These are phyloP conservation scores for Ottelia alismoides DNA, from an alignment of 106 monocot species.

Conservation along the genomic window DNA sequence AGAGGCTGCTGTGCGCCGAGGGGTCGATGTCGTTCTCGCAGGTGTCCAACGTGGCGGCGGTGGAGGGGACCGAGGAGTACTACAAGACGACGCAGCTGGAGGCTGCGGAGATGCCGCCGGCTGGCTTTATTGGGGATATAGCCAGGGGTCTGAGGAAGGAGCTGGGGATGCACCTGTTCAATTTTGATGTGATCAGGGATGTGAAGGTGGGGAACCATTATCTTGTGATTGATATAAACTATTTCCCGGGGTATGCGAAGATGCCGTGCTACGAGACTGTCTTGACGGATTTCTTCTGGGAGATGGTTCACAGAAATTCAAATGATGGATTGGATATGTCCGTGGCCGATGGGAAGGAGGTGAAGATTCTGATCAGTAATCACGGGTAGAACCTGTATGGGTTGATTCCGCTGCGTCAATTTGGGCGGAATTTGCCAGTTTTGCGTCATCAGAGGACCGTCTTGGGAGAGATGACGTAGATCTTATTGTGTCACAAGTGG, in stretches of 20 bases:
- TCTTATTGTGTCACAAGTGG: no score
- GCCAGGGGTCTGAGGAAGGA: constrained; percentile 28
- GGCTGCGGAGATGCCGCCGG: constrained; percentile 36
- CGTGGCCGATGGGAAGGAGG: no score
- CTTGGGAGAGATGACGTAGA: no score
- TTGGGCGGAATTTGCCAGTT: no score
- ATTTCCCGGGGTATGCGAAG: constrained; percentile 66
- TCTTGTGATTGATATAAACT: constrained; percentile 57
- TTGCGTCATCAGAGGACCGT: no score
- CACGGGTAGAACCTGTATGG: no score
- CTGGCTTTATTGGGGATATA: constrained; percentile 30
- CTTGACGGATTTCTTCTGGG: constrained; percentile 40
- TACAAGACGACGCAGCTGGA: constrained; percentile 22
- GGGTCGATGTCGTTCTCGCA: constrained; percentile 29
- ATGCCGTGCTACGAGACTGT: constrained; percentile 45
- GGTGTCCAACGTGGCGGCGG: constrained; percentile 24
- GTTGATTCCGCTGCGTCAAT: no score
- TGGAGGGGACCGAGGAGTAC: constrained; percentile 2
- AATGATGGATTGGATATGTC: neutral
- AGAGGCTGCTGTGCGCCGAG: constrained; percentile 9
- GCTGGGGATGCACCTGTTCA: constrained; percentile 44
- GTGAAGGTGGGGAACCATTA: constrained; percentile 33
- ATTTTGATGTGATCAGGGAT: constrained; percentile 64
- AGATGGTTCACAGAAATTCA: constrained; percentile 9
- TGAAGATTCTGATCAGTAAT: no score